Conservation (phyloP, 2,329 filamentous ascomycete genomes). For the Aspergillus neotritici region DNA sequence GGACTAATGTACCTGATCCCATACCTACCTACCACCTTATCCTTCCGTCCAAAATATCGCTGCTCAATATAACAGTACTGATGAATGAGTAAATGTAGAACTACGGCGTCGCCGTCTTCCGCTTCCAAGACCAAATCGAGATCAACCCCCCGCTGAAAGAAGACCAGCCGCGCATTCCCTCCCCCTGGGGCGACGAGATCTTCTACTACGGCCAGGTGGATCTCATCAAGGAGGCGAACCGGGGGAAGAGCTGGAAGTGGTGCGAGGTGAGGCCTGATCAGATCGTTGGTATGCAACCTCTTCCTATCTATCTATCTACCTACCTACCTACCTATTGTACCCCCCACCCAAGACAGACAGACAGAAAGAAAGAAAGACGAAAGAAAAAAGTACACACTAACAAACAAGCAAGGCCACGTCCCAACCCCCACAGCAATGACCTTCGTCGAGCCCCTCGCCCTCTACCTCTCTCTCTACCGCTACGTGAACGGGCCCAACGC, state of each 20-base stretch:
- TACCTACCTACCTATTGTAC: no score
- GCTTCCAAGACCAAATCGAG: slow-evolving; percentile 16
- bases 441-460: slow-evolving; percentile 37
- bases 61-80: slow-evolving; percentile 14
- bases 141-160: slow-evolving; percentile 36
- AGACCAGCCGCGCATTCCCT: slow-evolving; percentile 37
- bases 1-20: slow-evolving; percentile 35
- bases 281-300: slow-evolving; percentile 25
- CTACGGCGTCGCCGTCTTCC: slow-evolving; percentile 25
- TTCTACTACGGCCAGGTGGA: slow-evolving; percentile 47
- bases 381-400: background rate
- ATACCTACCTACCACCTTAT: slow-evolving; percentile 17
- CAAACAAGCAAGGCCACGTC: slow-evolving; percentile 32
- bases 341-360: no score
- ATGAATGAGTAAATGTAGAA: slow-evolving; percentile 13
- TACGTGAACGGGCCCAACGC: slow-evolving; percentile 34
- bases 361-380: no score
- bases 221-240: slow-evolving; percentile 29
- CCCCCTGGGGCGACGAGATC: slow-evolving; percentile 39
- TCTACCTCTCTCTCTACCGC: slow-evolving; percentile 35
- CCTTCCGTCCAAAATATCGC: background rate
- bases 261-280: slow-evolving; percentile 42
- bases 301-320: no score
- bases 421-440: slow-evolving; percentile 42
- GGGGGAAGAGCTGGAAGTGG: slow-evolving; percentile 41